A percentile compares a stretch with the other conserved stretches of the same genome.
These are phyloP conservation scores for Pestalotiopsis fici DNA, from an alignment of 2,329 filamentous ascomycete species.

Conservation along the genomic window DNA sequence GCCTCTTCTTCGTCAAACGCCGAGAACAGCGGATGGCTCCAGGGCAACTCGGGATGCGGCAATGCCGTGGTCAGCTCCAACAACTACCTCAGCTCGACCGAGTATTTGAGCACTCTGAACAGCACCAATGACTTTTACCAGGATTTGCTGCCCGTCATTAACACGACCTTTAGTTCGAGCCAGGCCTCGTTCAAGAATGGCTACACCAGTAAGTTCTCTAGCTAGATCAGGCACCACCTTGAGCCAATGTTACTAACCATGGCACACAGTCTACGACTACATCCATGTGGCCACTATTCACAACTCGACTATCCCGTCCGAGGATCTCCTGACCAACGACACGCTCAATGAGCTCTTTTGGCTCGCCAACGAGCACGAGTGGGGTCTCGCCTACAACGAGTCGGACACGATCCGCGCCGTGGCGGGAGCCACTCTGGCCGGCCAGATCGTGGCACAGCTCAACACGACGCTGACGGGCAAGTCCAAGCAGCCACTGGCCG, in stretches of 20 bases:
- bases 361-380: slow-evolving; percentile 82
- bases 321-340: slow-evolving; percentile 58
- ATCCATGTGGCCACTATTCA: slow-evolving; percentile 62
- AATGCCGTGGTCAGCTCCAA: slow-evolving; percentile 57
- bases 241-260: neutral
- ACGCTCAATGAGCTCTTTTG: slow-evolving; percentile 65
- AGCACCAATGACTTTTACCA: slow-evolving; percentile 63
- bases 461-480: slow-evolving; percentile 48
- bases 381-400: slow-evolving; percentile 77
- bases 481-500: slow-evolving; percentile 39
- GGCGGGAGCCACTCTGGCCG: slow-evolving; percentile 57
- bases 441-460: slow-evolving; percentile 54
- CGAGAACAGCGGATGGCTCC: slow-evolving; percentile 59
- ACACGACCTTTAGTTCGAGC: slow-evolving; percentile 47
- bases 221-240: neutral
- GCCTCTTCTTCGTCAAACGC: slow-evolving; percentile 56
- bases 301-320: slow-evolving; percentile 60
- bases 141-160: slow-evolving; percentile 54
- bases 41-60: slow-evolving; percentile 58
- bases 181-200: slow-evolving; percentile 59
- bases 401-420: slow-evolving; percentile 67
- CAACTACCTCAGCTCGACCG: slow-evolving; percentile 49
- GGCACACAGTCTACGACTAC: slow-evolving; percentile 55
- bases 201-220: slow-evolving; percentile 53
- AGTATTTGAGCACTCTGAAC: slow-evolving; percentile 45